These are phyloP conservation scores for Debaryomyces coudertii DNA, from an alignment of 1,139 yeast species.

Conservation along the genomic window DNA sequence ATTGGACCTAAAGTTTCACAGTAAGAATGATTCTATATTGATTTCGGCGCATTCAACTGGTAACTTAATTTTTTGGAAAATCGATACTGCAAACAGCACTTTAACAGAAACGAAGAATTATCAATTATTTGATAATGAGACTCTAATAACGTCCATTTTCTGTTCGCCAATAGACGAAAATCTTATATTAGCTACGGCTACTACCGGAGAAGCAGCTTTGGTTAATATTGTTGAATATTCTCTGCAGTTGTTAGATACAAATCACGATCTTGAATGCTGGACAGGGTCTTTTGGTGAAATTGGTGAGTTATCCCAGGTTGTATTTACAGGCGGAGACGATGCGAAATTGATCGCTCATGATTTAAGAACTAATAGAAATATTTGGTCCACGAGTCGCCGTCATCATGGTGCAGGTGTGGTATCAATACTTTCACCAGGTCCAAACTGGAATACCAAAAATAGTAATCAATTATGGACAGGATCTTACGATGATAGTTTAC, in stretches of 20 bases:
- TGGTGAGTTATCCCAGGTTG: conserved; percentile 55
- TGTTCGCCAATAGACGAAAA: conserved; percentile 50
- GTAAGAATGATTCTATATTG: conserved; percentile 50
- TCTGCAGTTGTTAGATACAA: conserved; percentile 22
- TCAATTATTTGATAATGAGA: conserved; percentile 49
- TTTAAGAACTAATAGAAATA: conserved; percentile 44
- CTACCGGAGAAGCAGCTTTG: conserved; percentile 55
- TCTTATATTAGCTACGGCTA: conserved; percentile 53
- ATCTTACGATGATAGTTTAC: conserved; percentile 81
- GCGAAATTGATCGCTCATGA: conserved; percentile 77
- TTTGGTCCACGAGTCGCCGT: conserved; percentile 60
- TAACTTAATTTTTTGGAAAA: conserved; percentile 63
- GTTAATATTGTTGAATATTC: conserved; percentile 28
- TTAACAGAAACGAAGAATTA: conserved; percentile 22
- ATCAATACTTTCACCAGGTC: conserved; percentile 60
- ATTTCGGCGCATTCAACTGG: conserved; percentile 85
- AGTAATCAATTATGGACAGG: conserved; percentile 80
- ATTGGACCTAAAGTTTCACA: conserved; percentile 71
- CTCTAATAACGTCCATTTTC: conserved; percentile 67
- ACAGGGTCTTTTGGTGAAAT: conserved; percentile 72
- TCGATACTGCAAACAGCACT: conserved; percentile 19
- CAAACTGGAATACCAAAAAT: conserved; percentile 40
- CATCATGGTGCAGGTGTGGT: conserved; percentile 89
- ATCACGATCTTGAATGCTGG: conserved; percentile 87
- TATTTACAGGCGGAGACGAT: conserved; percentile 94